Evolutionary conservation across 768 basidiomycete species (phyloP).

Genomic region (Rhizopogon vinicolor): DNA sequence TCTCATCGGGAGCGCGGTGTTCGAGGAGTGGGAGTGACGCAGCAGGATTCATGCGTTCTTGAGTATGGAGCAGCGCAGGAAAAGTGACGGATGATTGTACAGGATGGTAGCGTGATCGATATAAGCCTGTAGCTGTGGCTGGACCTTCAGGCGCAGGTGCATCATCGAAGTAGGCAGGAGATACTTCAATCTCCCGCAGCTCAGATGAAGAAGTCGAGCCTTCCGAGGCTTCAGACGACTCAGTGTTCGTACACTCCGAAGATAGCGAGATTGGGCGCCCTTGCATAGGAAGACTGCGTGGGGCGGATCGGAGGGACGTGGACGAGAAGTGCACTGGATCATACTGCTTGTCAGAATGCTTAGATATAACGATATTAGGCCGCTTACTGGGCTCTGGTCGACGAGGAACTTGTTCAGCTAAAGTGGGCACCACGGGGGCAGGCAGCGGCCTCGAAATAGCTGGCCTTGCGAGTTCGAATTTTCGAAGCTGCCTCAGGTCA

Average conservation of each 20-base stretch:
- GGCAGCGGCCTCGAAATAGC: slow-evolving; percentile 46
- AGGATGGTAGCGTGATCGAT: slow-evolving; percentile 23
- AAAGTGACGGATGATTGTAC: slow-evolving; percentile 15
- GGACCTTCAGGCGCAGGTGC: slow-evolving; percentile 41
- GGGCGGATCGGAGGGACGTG: slow-evolving; percentile 10
- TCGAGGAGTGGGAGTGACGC: neutral
- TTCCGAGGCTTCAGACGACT: slow-evolving; percentile 15
- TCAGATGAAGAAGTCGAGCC: slow-evolving; percentile 9
- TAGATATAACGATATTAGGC: neutral
- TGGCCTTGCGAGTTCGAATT: slow-evolving; percentile 73
- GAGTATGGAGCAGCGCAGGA: slow-evolving; percentile 13
- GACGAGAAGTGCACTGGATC: slow-evolving; percentile 5
- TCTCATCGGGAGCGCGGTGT: neutral
- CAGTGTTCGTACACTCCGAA: slow-evolving; percentile 1
- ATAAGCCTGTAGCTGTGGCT: slow-evolving; percentile 34
- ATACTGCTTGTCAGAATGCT: neutral
- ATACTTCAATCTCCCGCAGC: slow-evolving; percentile 29
- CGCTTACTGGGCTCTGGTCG: neutral
- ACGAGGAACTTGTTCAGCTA: slow-evolving; percentile 11
- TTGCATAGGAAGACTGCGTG: neutral
- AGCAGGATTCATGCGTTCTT: neutral
- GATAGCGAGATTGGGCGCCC: slow-evolving; percentile 7
- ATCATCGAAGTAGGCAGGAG: slow-evolving; percentile 41
- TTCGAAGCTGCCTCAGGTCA: slow-evolving; percentile 71
- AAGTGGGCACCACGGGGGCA: neutral